phyloP scores from a whole-genome alignment of 2,329 filamentous ascomycete genomes.

The Cladosporium sp. region DNA sequence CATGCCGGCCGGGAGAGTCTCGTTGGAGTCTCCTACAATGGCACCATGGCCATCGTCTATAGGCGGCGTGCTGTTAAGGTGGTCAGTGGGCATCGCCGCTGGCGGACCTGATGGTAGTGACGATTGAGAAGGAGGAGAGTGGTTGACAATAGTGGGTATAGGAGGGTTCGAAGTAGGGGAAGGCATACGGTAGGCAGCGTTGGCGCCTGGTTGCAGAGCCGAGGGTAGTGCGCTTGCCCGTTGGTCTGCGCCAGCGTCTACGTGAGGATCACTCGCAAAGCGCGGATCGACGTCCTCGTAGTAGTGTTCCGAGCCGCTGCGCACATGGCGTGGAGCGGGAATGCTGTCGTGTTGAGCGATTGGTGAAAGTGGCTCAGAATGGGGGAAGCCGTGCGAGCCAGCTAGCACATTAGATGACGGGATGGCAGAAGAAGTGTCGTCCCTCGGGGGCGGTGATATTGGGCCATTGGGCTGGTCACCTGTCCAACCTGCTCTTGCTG shows the following conservation, averaged over 20 bases:
- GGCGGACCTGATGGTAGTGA: slow-evolving; percentile 1
- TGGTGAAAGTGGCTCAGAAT: slow-evolving; percentile 27
- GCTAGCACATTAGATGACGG: slow-evolving; percentile 7
- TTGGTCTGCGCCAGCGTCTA: slow-evolving; percentile 4
- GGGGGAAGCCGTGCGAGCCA: slow-evolving; percentile 1
- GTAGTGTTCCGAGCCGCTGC: slow-evolving; percentile 55
- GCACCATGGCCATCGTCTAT: slow-evolving; percentile 24
- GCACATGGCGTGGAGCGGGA: slow-evolving; percentile 21
- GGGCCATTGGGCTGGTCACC: slow-evolving; percentile 26
- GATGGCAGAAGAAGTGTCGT: slow-evolving; percentile 2
- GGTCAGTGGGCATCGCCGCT: slow-evolving; percentile 14
- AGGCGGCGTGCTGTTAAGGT: slow-evolving; percentile 16
- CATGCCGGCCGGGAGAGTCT: slow-evolving; percentile 59
- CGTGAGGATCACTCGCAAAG: slow-evolving; percentile 52
- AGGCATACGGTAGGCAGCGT: slow-evolving; percentile 10
- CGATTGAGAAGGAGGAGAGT: slow-evolving; percentile 1
- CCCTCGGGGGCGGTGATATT: not conserved
- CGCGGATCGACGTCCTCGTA: slow-evolving; percentile 92
- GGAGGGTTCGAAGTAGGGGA: slow-evolving; percentile 10
- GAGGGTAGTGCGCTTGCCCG: slow-evolving; percentile 1
- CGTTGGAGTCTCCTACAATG: slow-evolving; percentile 46
- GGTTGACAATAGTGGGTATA: slow-evolving; percentile 11
- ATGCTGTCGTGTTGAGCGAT: slow-evolving; percentile 4
- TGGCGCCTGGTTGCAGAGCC: slow-evolving; percentile 5
- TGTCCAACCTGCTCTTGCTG: slow-evolving; percentile 46